These are phyloP conservation scores for Rhynchospora pubera DNA, from an alignment of 176 grass and related monocot species.

Conservation along the genomic window DNA sequence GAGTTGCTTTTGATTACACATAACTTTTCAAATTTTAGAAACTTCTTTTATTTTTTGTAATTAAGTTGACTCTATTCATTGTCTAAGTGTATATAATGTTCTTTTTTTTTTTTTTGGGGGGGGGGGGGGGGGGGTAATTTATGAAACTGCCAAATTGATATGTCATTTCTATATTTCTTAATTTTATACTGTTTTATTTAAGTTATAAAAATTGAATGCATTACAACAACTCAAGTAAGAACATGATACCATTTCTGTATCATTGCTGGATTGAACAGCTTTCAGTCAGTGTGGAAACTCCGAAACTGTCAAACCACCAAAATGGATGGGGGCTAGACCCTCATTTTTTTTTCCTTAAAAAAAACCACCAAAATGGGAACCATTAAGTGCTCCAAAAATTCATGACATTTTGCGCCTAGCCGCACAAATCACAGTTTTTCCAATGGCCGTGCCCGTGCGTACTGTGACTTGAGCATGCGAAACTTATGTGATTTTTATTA, in stretches of 20 bases:
- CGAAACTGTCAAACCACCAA: no score
- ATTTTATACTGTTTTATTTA: neutral
- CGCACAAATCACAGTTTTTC: no score
- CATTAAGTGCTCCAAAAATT: no score
- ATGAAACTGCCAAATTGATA: neutral
- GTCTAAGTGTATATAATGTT: neutral
- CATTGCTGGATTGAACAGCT: neutral
- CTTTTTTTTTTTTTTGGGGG: neutral
- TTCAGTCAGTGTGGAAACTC: neutral
- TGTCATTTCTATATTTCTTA: neutral
- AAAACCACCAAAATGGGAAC: no score
- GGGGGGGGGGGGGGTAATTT: no score
- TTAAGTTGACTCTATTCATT: neutral
- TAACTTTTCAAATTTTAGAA: neutral
- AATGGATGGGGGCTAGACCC: no score
- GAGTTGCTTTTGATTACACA: slow-evolving; percentile 15
- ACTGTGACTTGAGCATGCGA: no score
- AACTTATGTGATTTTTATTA: no score
- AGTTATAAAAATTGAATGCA: neutral
- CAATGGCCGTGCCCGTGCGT: no score
- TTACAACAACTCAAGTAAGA: neutral
- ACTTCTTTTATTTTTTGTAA: neutral
- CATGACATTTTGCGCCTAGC: no score
- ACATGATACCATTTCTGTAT: neutral
- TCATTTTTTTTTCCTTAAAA: no score